Evolutionary conservation across 2,329 filamentous ascomycete genomes (phyloP).

Genomic region (Raffaelea ambrosiae): DNA sequence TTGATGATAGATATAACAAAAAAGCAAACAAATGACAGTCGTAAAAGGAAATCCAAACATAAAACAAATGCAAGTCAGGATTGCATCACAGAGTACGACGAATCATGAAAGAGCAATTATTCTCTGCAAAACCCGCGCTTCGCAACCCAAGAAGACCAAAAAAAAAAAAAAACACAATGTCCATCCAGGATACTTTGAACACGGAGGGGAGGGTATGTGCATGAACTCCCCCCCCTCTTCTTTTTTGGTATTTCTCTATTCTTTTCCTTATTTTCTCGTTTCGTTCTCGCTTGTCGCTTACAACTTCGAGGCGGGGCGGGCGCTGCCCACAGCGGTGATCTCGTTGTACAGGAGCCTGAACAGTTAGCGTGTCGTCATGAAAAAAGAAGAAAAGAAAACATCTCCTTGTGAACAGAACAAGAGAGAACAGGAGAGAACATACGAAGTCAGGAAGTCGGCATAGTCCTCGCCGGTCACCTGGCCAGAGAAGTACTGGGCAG

Average conservation of each 20-base stretch:
- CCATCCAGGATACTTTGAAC: too few species aligned
- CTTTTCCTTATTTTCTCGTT: too few species aligned
- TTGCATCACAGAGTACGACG: too few species aligned
- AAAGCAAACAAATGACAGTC: too few species aligned
- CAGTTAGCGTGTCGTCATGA: too few species aligned
- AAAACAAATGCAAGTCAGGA: too few species aligned
- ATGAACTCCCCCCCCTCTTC: background rate
- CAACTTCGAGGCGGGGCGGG: constrained; percentile 54
- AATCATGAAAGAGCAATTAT: background rate
- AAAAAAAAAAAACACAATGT: too few species aligned
- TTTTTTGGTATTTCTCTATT: background rate
- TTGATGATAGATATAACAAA: too few species aligned
- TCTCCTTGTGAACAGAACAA: background rate
- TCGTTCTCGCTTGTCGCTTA: constrained; percentile 23
- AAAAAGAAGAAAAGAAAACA: constrained; percentile 5
- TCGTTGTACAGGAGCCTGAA: constrained; percentile 75
- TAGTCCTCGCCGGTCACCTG: constrained; percentile 98
- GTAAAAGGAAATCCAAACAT: too few species aligned
- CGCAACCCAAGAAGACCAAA: background rate
- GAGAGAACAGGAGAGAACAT: constrained; percentile 41
- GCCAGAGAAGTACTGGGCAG: constrained; percentile 82
- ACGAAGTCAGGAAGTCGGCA: constrained; percentile 86
- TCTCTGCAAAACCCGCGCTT: too few species aligned
- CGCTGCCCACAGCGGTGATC: constrained; percentile 65
- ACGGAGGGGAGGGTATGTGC: too few species aligned